Evolutionary conservation across 2,329 filamentous ascomycete species (phyloP).

Genomic region (Aspergillus arachidicola): DNA sequence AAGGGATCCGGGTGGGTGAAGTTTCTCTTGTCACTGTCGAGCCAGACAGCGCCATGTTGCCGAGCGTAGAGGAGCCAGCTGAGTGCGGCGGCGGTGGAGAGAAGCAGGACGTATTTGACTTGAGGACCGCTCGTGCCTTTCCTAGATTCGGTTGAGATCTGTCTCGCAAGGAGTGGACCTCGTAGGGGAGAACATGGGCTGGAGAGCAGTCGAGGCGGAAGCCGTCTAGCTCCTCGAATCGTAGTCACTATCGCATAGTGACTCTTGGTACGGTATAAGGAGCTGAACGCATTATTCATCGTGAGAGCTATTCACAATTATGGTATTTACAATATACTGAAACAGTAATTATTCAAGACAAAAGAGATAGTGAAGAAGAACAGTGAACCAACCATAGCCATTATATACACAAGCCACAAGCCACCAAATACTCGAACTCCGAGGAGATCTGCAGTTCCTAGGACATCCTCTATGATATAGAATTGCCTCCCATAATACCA

Average conservation of each 20-base stretch:
- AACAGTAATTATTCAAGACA: background rate
- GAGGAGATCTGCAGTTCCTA: background rate
- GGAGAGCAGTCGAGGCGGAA: background rate
- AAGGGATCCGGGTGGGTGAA: background rate
- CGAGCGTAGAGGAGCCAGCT: constrained; percentile 3
- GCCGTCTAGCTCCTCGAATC: background rate
- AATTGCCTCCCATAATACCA: background rate
- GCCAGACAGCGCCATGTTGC: background rate
- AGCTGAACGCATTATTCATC: background rate
- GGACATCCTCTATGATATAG: background rate
- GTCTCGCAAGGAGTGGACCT: background rate
- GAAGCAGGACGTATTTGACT: background rate
- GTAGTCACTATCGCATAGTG: background rate
- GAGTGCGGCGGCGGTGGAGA: constrained; percentile 2
- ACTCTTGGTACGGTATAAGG: background rate
- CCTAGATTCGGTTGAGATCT: background rate
- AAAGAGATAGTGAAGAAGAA: background rate
- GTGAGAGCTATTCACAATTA: background rate
- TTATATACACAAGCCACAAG: background rate
- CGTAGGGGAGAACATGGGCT: background rate
- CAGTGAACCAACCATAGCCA: background rate
- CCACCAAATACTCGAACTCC: background rate
- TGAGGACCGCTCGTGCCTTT: background rate
- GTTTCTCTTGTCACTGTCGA: background rate
- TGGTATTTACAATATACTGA: background rate